Evolutionary conservation across 2,329 filamentous ascomycete genomes (phyloP).

Genomic region (Fusarium cicatricum): DNA sequence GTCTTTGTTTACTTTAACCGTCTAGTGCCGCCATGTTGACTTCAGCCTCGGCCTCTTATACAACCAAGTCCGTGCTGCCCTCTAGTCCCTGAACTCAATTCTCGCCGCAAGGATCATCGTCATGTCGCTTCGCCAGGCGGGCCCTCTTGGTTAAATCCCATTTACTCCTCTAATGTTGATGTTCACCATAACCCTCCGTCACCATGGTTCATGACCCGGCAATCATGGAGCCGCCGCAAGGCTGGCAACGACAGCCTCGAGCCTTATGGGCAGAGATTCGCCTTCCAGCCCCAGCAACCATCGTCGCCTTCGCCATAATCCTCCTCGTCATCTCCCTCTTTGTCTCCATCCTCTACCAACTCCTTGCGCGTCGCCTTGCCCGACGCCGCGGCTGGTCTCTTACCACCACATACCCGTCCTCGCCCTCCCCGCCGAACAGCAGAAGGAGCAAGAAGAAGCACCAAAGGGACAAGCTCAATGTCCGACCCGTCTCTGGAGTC

Average conservation of each 20-base stretch:
- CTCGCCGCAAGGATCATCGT: constrained; percentile 11
- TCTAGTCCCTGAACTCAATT: not conserved
- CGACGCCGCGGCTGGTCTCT: constrained; percentile 26
- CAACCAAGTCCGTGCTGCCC: not conserved
- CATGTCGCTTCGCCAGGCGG: constrained; percentile 8
- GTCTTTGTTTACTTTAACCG: constrained; percentile 27
- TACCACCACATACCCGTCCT: constrained; percentile 15
- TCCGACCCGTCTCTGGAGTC: constrained; percentile 20
- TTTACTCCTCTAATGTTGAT: constrained; percentile 3
- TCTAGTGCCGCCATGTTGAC: not conserved
- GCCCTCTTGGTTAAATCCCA: constrained; percentile 5
- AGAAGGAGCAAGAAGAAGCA: constrained; percentile 6
- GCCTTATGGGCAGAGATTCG: constrained; percentile 18
- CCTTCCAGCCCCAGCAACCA: constrained; percentile 28
- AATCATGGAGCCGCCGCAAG: not conserved
- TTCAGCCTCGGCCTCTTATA: not conserved
- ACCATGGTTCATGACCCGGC: constrained; percentile 8
- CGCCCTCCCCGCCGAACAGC: constrained; percentile 9
- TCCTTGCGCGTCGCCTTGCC: constrained; percentile 23
- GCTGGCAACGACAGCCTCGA: constrained; percentile 4
- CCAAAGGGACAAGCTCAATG: not conserved
- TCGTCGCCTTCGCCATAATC: constrained; percentile 32
- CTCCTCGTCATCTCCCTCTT: constrained; percentile 31
- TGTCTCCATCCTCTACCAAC: constrained; percentile 28
- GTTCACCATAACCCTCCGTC: not conserved